A percentile compares a stretch with the other conserved stretches of the same genome.
Evolutionary conservation across 345 rosid genomes (phyloP).

Genomic region (Cardamine chenopodiifolia): DNA sequence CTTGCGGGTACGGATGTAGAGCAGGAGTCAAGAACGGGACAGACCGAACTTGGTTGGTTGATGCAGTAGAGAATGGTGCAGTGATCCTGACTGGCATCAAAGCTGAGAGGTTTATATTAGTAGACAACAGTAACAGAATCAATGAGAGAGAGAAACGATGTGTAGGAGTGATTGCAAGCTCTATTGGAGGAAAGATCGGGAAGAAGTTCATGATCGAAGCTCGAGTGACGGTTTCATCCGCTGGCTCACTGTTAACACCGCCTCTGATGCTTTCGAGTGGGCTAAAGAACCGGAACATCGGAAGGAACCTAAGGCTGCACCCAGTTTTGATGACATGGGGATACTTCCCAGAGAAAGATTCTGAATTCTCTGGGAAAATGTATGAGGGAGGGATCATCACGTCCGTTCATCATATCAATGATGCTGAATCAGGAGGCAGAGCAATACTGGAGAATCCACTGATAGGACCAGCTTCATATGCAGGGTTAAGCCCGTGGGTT

Average conservation of each 20-base stretch:
- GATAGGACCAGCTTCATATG: slow-evolving; percentile 54
- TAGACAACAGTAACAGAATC: slow-evolving; percentile 22
- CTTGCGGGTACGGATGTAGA: slow-evolving; percentile 58
- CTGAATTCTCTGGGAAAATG: slow-evolving; percentile 46
- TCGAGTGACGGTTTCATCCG: slow-evolving; percentile 59
- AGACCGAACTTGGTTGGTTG: slow-evolving; percentile 58
- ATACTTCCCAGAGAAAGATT: slow-evolving; percentile 55
- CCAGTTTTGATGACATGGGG: slow-evolving; percentile 73
- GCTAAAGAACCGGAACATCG: slow-evolving; percentile 56
- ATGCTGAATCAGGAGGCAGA: slow-evolving; percentile 26
- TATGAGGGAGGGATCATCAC: slow-evolving; percentile 73
- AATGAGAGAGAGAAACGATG: slow-evolving; percentile 48
- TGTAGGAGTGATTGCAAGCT: slow-evolving; percentile 57
- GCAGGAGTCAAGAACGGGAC: slow-evolving; percentile 60
- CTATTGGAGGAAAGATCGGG: slow-evolving; percentile 39
- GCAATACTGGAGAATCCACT: slow-evolving; percentile 67
- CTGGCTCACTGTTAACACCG: slow-evolving; percentile 70
- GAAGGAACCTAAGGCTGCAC: slow-evolving; percentile 65
- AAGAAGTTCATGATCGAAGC: slow-evolving; percentile 64
- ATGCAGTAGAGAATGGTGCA: slow-evolving; percentile 56
- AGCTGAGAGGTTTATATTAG: slow-evolving; percentile 53
- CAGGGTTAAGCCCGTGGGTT: slow-evolving; percentile 57
- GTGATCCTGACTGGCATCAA: slow-evolving; percentile 56
- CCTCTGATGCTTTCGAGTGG: slow-evolving; percentile 69
- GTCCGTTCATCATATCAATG: slow-evolving; percentile 43